Percentiles rank a stretch among this genome's conserved stretches.
These are phyloP conservation scores for Carpinus fangiana DNA, from an alignment of 306 rosid species.

Conservation along the genomic window DNA sequence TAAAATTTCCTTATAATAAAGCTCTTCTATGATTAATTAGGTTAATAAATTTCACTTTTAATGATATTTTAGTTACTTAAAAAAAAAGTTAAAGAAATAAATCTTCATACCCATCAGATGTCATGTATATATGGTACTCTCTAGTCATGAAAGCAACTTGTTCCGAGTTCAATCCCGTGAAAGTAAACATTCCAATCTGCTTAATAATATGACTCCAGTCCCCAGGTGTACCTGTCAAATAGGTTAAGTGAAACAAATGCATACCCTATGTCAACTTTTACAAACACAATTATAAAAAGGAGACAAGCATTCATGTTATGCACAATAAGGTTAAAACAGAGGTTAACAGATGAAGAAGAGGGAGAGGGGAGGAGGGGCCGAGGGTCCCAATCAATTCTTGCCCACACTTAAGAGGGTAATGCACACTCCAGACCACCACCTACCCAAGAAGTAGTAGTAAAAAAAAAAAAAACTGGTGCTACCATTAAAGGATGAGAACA, in stretches of 20 bases:
- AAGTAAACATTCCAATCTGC: conserved; percentile 98
- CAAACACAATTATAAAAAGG: neutral
- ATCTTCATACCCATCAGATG: conserved; percentile 85
- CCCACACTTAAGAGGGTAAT: neutral
- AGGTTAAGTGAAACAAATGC: neutral
- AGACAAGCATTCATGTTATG: neutral
- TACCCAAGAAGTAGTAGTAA: conserved; percentile 2
- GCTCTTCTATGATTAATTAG: neutral
- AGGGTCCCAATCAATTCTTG: neutral
- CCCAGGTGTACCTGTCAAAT: conserved; percentile 85
- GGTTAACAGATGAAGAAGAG: neutral
- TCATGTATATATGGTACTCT: conserved; percentile 91
- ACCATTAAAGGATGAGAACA: neutral
- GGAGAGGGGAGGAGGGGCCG: neutral
- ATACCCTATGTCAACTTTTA: neutral
- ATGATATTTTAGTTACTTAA: too few relatives aligned
- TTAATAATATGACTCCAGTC: conserved; percentile 99
- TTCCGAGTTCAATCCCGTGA: conserved; percentile 83
- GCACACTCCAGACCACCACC: conserved; percentile 13
- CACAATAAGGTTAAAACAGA: conserved; percentile 5
- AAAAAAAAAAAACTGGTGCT: neutral
- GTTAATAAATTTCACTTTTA: neutral
- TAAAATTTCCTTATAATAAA: neutral
- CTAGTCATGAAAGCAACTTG: conserved; percentile 94
- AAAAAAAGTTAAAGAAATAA: neutral